Percentiles rank a stretch among this genome's conserved stretches.
These are phyloP conservation scores for Leccinum disarticulatum DNA, from an alignment of 768 basidiomycete genomes.

Conservation along the genomic window DNA sequence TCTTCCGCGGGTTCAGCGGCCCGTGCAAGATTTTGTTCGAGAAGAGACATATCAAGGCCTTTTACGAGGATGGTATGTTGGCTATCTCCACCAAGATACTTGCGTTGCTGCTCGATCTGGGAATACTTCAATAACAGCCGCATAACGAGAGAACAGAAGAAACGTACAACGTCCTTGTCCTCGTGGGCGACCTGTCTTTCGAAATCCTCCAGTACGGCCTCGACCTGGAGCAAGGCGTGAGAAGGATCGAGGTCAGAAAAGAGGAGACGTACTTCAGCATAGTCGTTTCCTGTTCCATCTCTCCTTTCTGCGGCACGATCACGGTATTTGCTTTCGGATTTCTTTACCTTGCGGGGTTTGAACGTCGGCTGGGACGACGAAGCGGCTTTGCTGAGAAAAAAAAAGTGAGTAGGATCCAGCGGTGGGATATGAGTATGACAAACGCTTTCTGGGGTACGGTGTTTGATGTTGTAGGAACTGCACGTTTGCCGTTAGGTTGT, in stretches of 20 bases:
- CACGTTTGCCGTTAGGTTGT: slow-evolving; percentile 16
- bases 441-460: slow-evolving; percentile 15
- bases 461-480: slow-evolving; percentile 2
- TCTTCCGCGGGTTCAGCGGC: slow-evolving; percentile 57
- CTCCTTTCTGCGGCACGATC: slow-evolving; percentile 78
- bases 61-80: slow-evolving; percentile 87
- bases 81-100: slow-evolving; percentile 81
- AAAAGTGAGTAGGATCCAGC: neutral
- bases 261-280: slow-evolving; percentile 54
- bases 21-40: slow-evolving; percentile 81
- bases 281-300: slow-evolving; percentile 65
- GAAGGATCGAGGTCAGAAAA: neutral
- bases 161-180: slow-evolving; percentile 58
- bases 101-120: slow-evolving; percentile 74
- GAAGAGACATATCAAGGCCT: slow-evolving; percentile 82
- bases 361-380: slow-evolving; percentile 63
- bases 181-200: slow-evolving; percentile 60
- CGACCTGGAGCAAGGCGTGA: slow-evolving; percentile 48
- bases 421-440: slow-evolving; percentile 3
- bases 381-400: slow-evolving; percentile 42
- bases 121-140: neutral
- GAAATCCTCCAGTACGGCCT: slow-evolving; percentile 81
- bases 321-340: slow-evolving; percentile 57
- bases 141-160: neutral
- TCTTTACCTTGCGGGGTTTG: slow-evolving; percentile 81